phyloP scores from a whole-genome alignment of 148 eudicot species.

The Salicornia ramosissima region DNA sequence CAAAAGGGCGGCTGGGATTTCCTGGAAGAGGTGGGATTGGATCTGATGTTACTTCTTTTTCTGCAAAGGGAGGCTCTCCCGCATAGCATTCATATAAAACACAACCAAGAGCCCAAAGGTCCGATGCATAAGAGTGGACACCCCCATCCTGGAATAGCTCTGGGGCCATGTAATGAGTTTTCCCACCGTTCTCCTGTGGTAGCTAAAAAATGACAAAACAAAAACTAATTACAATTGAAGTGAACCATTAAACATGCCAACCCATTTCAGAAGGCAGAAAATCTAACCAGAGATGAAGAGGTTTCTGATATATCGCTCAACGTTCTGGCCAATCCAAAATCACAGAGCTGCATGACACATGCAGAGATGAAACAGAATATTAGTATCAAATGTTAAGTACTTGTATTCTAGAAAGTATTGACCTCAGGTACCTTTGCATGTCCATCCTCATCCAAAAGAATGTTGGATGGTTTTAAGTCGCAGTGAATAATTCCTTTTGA shows the following conservation, averaged over 20 bases:
- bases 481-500: slow-evolving; percentile 88
- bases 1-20: slow-evolving; percentile 70
- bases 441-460: slow-evolving; percentile 91
- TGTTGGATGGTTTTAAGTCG: slow-evolving; percentile 93
- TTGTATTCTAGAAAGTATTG: neutral
- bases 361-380: neutral
- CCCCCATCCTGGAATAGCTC: slow-evolving; percentile 98
- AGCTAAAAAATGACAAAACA: slow-evolving; percentile 42
- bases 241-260: neutral
- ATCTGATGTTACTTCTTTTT: slow-evolving; percentile 75
- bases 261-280: neutral
- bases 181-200: slow-evolving; percentile 92
- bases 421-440: slow-evolving; percentile 52
- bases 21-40: slow-evolving; percentile 90
- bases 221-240: slow-evolving; percentile 6
- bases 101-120: slow-evolving; percentile 98
- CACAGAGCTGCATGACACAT: slow-evolving; percentile 62
- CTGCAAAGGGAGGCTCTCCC: slow-evolving; percentile 89
- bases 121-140: slow-evolving; percentile 94
- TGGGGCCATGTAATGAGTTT: slow-evolving; percentile 98
- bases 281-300: slow-evolving; percentile 62
- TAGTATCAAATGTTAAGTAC: neutral
- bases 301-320: slow-evolving; percentile 70
- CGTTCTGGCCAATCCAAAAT: slow-evolving; percentile 89
- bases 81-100: slow-evolving; percentile 85